phyloP scores from a whole-genome alignment of 2,329 filamentous ascomycete species.

The Coniochaeta ligniaria region DNA sequence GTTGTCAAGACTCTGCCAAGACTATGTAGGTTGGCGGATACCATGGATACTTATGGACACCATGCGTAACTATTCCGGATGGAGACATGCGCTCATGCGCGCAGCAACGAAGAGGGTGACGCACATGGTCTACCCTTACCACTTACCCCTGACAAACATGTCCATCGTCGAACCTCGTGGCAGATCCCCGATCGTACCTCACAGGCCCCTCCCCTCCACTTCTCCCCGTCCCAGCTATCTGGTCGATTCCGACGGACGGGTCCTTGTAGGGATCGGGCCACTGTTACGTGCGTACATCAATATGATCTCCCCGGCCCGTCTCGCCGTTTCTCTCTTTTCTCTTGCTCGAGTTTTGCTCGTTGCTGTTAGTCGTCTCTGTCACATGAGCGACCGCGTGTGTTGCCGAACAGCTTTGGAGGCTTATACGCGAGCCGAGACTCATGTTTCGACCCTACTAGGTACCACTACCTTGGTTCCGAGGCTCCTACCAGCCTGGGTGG shows the following conservation, averaged over 20 bases:
- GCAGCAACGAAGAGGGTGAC: neutral
- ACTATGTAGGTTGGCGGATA: too few relatives aligned
- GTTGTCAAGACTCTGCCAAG: too few relatives aligned
- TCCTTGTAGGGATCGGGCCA: neutral
- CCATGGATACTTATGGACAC: neutral
- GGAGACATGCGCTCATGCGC: neutral
- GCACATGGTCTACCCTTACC: neutral
- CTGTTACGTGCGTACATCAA: neutral
- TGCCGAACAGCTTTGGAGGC: neutral
- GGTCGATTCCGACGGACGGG: neutral
- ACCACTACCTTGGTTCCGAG: neutral
- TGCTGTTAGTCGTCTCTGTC: neutral
- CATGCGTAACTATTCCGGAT: neutral
- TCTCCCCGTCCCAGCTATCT: neutral
- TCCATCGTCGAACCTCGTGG: neutral
- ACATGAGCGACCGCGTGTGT: neutral
- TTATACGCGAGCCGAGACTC: neutral
- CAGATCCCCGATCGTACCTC: neutral
- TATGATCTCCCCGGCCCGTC: neutral
- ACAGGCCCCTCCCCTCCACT: neutral
- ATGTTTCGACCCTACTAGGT: neutral
- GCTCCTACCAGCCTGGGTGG: neutral
- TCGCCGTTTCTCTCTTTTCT: neutral
- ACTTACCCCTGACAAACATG: neutral
- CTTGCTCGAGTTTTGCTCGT: neutral